Conservation (phyloP, 495 filamentous ascomycete genomes). For the Penicillium crystallinum region DNA sequence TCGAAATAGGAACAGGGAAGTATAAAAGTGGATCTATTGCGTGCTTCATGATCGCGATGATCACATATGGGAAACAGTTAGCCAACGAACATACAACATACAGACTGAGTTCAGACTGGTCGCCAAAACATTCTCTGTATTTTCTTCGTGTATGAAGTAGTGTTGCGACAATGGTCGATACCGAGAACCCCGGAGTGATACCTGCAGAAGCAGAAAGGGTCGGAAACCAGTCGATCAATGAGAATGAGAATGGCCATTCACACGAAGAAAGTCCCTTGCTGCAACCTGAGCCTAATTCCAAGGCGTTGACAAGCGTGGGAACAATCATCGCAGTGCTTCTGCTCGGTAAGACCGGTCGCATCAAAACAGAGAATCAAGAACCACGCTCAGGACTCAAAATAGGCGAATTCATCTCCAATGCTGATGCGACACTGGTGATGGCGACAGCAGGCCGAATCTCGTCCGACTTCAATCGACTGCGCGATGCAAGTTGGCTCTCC, state of each 20-base stretch:
- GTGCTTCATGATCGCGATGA: conserved; percentile 13
- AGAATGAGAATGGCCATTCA: not conserved
- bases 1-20: too few relatives aligned
- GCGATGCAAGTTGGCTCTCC: conserved; percentile 61
- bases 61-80: not conserved
- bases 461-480: conserved; percentile 59
- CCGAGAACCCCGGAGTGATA: not conserved
- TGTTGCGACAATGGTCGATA: not conserved
- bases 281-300: not conserved
- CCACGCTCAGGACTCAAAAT: not conserved
- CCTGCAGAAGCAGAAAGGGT: not conserved
- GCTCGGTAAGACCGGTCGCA: conserved; percentile 21
- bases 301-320: conserved; percentile 18
- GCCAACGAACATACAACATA: not conserved
- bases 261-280: conserved; percentile 26
- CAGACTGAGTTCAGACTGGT: too few relatives aligned
- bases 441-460: conserved; percentile 59
- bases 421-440: conserved; percentile 58
- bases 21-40: too few relatives aligned
- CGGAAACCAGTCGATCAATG: not conserved
- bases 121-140: too few relatives aligned
- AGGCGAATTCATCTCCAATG: conserved; percentile 63
- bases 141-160: too few relatives aligned
- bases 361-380: not conserved
- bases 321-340: conserved; percentile 35